Percentiles rank a stretch among this genome's conserved stretches.
Evolutionary conservation across 2,329 filamentous ascomycete species (phyloP).

Genomic region (Thielaviopsis ethacetica): DNA sequence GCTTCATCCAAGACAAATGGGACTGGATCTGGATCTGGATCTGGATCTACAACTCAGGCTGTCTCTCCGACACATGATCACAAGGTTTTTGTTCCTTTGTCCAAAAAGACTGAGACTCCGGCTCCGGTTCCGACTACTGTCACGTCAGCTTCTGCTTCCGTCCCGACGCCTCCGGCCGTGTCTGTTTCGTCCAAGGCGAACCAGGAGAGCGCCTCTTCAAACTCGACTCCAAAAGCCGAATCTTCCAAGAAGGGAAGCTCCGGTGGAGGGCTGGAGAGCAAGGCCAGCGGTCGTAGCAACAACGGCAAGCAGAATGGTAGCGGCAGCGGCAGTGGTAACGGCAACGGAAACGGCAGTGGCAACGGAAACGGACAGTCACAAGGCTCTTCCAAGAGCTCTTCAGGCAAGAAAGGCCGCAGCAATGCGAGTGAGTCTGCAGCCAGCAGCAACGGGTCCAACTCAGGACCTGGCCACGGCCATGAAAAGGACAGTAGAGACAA

Average conservation of each 20-base stretch:
- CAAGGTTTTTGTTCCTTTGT: background rate
- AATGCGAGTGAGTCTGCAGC: background rate
- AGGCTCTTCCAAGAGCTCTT: background rate
- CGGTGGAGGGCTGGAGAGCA: background rate
- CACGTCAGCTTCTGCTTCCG: background rate
- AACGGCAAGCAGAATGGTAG: constrained; percentile 1
- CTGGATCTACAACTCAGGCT: background rate
- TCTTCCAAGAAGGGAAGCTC: background rate
- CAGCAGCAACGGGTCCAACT: background rate
- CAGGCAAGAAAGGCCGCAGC: constrained; percentile 7
- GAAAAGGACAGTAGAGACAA: constrained; percentile 15
- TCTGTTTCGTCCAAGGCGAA: background rate
- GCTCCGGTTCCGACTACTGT: background rate
- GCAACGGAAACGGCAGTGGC: background rate
- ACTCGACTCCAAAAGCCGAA: background rate
- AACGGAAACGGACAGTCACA: background rate
- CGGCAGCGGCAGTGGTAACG: background rate
- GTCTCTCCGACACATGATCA: background rate
- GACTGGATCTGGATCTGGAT: background rate
- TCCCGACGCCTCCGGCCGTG: background rate
- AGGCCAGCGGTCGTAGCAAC: background rate
- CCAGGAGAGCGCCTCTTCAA: background rate
- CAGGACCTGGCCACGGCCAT: background rate
- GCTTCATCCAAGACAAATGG: background rate
- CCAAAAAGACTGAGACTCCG: background rate